phyloP scores from a whole-genome alignment of 768 basidiomycete genomes.

The Boletus sp. region DNA sequence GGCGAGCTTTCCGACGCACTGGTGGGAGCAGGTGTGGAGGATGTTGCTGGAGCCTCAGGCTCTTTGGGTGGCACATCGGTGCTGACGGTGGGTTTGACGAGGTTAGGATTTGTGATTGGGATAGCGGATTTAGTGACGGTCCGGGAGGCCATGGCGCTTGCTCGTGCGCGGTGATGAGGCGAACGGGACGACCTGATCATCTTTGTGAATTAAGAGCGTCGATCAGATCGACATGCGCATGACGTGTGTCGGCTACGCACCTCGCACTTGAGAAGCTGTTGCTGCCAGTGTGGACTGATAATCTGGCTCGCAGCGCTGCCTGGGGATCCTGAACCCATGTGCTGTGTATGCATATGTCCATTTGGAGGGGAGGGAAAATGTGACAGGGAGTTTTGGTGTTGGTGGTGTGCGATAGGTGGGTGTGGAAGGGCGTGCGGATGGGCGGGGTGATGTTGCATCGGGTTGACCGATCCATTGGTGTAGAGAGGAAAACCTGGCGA shows the following conservation, averaged over 20 bases:
- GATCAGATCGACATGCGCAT: constrained; percentile 20
- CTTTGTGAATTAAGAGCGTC: constrained; percentile 37
- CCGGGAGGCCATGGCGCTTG: constrained; percentile 91
- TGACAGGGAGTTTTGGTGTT: constrained; percentile 75
- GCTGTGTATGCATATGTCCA: constrained; percentile 57
- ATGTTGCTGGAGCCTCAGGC: constrained; percentile 28
- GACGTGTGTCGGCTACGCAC: constrained; percentile 48
- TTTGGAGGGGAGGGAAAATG: constrained; percentile 81
- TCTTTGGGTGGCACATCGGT: constrained; percentile 29
- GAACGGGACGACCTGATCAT: constrained; percentile 81
- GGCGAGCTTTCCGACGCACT: constrained; percentile 36
- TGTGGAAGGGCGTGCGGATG: constrained; percentile 48
- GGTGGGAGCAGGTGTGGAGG: constrained; percentile 30
- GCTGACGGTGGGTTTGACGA: constrained; percentile 43
- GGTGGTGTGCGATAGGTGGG: constrained; percentile 62
- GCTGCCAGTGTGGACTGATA: constrained; percentile 86
- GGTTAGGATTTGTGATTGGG: constrained; percentile 88
- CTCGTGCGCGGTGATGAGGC: constrained; percentile 91
- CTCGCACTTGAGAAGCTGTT: constrained; percentile 90
- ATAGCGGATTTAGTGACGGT: constrained; percentile 84
- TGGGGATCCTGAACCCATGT: constrained; percentile 57
- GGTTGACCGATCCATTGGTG: constrained; percentile 61
- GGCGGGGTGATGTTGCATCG: constrained; percentile 60
- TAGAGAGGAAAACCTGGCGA: constrained; percentile 77
- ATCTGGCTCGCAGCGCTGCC: constrained; percentile 54